Evolutionary conservation across 2,329 filamentous ascomycete genomes (phyloP), one percentile per base, ranked within the genome.

Genomic region (Sporothrix luriei): DNA sequence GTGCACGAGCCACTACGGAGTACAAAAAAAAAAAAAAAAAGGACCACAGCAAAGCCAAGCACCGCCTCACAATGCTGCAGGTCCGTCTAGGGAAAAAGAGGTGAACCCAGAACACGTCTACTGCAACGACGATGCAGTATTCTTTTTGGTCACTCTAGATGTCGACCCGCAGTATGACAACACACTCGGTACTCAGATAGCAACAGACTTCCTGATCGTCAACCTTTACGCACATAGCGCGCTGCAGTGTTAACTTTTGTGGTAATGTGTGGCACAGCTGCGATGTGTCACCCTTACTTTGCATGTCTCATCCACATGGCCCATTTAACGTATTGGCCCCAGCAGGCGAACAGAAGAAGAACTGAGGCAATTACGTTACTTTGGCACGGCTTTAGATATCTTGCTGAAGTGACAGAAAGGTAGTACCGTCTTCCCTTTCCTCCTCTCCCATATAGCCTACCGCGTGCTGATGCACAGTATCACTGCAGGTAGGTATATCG

Each of bases 31-130:
- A 11, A 29, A 11, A 54, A 52, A 21, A n/a, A 13, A 21, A 13
- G 13, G 49, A 3, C 49, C 52, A 33, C 33, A 11, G 11, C 33
- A 61, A n/a, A 49, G 48, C 55, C 55, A 59, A 40, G 9, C 33
- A n/a, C 40, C 16, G 19, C 55, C 14, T 48, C 48, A 54, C 62
- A 26, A 24, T 40, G 4, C 64, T 26, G 33, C 49, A 40, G 29
- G 46, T 10, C 19, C 4, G n/a, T 33, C 33, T 33, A 11, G 40
- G 43, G 57, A 40, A 40, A 38, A 38, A 69, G 61, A 71, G 66
- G 61, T 66, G 69, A 68, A n/a, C n/a, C n/a, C n/a, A n/a, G n/a
- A n/a, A n/a, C n/a, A n/a, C n/a, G 26, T 7, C 38, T 38, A 33
- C n/a, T 55, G 64, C 51, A 11, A 19, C 19, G 26, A 19, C 26